Base-by-base conservation (phyloP, 495 filamentous ascomycete species). In the Delitschia confertaspora region DNA sequence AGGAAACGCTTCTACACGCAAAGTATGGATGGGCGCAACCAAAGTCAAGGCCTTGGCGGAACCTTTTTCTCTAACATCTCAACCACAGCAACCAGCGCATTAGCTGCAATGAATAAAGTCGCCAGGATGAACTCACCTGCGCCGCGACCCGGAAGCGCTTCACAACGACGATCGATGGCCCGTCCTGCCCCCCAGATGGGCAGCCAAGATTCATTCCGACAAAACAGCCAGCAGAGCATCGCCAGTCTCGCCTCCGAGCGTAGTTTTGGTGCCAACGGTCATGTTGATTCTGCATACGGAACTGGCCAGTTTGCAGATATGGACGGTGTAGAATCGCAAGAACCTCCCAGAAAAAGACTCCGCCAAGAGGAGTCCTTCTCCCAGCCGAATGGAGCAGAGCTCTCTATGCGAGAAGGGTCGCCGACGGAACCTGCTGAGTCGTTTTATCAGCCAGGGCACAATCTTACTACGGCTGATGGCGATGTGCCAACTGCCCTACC, bases 1-100 rank as follows among this genome's bases (percentile, higher is more conserved):
- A 71, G 91, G 44, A 96, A 98, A 59, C 75, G 88, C 43, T 75
- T 87, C 69, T 85, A 95, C 56, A 93, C 83, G 53, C 78, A 78
- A 16, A 74, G 73, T 30, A 69, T 78, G 16, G 80, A 93, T 22
- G 79, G 67, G 33, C 78, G 84, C 29, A 62, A 66, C 14, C 74
- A 76, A 51, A 79, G 76, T 24, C 69, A 82, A 42, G 71, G 76
- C 10, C 65, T 74, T 7, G 74, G 77, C 47, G 87, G 83, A 7
- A 94, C 93, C 0, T 91, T 95, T 55, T 96, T 98, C 66, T 84
- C 88, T 55, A 94, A 91, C 57, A 95, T 96, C 48, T 95, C 89
- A 3, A 80, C 80, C 34, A 91, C 87, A 1, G 85, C 93, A 4
- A 88, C 87, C 1, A 86, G 83, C 53, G 91, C 89, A 4, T 80